Evolutionary conservation across 2,329 filamentous ascomycete species (phyloP), one percentile per base, ranked within the genome.

Genomic region (Aspergillus udagawae): DNA sequence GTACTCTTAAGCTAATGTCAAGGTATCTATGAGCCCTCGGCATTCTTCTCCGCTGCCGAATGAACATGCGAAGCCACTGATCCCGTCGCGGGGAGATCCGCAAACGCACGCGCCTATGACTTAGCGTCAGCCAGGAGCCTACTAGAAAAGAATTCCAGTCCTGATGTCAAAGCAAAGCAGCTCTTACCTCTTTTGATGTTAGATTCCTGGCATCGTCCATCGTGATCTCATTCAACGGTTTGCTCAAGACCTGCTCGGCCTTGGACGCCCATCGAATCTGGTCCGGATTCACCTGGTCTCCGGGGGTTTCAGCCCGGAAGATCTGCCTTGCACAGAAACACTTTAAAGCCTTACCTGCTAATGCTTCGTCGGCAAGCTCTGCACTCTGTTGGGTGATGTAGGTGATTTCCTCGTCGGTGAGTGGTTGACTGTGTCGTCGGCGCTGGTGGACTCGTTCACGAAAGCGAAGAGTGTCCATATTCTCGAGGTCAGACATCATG

Each of bases 21-120:
- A 14, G 17, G 1, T 27, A 47, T 25, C 12, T 23, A 47, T 23
- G n/a, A 21, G 7, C 21, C 44, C 23, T 42, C 5, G 23, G 56
- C 28, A 60, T 63, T 63, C 42, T 48, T 61, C 23, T 59, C 60
- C 21, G 60, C 60, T 29, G 51, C 55, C 23, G 58, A 61, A 49
- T 57, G 56, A 17, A 63, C 53, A 56, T 61, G 56, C n/a, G 58
- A 61, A n/a, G 60, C 51, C 52, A 61, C 56, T 2, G 60, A 63
- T 29, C 60, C 60, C n/a, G 53, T 53, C 5, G 59, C 59, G 6
- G 60, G 60, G 9, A 63, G 28, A 12, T 23, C 53, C n/a, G 55
- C 59, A 52, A 61, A 63, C 3, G 60, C 59, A 25, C 28, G 60
- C 28, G 53, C 53, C 59, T 63, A 41, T 20, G 38, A 29, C 17